phyloP scores from a whole-genome alignment of 768 basidiomycete species.

The Trametopsis cervina region DNA sequence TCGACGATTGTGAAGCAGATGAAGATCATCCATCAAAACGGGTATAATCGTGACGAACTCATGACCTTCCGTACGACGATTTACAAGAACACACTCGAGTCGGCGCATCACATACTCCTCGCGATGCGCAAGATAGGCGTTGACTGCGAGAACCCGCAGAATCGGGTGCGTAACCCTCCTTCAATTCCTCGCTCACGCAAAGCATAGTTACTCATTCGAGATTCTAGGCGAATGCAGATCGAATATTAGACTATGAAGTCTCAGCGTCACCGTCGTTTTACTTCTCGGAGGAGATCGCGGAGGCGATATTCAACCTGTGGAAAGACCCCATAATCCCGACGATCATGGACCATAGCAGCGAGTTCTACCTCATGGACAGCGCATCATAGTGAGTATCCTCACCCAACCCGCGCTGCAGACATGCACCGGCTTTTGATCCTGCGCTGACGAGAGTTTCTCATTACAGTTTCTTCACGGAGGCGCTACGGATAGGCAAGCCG shows the following conservation, averaged over 20 bases:
- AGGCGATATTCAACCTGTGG: constrained; percentile 64
- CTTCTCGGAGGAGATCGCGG: constrained; percentile 59
- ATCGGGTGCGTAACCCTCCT: constrained; percentile 39
- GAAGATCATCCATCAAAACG: constrained; percentile 96
- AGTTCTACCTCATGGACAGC: constrained; percentile 95
- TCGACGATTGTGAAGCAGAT: constrained; percentile 97
- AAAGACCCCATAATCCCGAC: constrained; percentile 52
- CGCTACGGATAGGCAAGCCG: constrained; percentile 72
- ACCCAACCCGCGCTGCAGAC: not conserved
- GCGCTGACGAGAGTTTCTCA: not conserved
- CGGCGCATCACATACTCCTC: constrained; percentile 76
- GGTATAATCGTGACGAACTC: constrained; percentile 76
- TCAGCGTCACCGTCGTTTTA: constrained; percentile 35
- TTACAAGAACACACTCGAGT: constrained; percentile 84
- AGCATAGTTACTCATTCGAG: constrained; percentile 11
- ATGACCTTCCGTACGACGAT: constrained; percentile 71
- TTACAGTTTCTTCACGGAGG: constrained; percentile 76
- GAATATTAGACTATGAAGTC: constrained; percentile 52
- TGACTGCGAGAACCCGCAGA: constrained; percentile 62
- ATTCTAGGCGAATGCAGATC: constrained; percentile 44
- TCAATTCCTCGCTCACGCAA: not conserved
- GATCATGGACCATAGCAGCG: constrained; percentile 51
- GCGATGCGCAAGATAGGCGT: constrained; percentile 84
- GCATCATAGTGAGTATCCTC: constrained; percentile 66
- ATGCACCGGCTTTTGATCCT: not conserved